A percentile compares a stretch with the other conserved stretches of the same genome.
phyloP scores from a whole-genome alignment of 768 basidiomycete species.

The Calocybe indica region DNA sequence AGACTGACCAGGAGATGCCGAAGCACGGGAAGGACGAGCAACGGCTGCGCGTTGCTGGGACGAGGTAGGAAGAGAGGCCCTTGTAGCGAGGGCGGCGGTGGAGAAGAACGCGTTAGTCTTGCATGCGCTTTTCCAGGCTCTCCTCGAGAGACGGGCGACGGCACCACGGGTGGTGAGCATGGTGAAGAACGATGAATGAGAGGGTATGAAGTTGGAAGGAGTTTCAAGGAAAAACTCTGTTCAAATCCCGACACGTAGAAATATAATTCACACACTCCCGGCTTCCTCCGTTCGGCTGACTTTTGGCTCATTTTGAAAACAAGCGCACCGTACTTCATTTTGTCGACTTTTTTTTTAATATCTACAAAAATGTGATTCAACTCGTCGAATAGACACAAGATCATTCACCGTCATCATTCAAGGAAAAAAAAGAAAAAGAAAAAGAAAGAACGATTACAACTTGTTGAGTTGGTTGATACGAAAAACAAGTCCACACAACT shows the following conservation, averaged over 20 bases:
- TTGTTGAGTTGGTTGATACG: too few relatives aligned
- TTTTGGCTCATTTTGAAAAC: neutral
- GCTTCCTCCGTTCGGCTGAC: constrained; percentile 29
- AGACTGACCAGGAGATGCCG: constrained; percentile 49
- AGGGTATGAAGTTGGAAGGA: constrained; percentile 13
- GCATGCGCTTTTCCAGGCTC: constrained; percentile 71
- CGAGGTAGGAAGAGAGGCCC: constrained; percentile 40
- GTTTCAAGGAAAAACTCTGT: constrained; percentile 17
- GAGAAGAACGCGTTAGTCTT: constrained; percentile 79
- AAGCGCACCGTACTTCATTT: neutral
- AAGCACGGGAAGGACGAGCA: constrained; percentile 43
- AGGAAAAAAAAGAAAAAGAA: neutral
- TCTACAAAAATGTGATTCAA: too few relatives aligned
- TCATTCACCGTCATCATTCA: neutral
- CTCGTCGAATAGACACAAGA: too few relatives aligned
- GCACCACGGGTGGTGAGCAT: constrained; percentile 88
- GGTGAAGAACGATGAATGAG: constrained; percentile 30
- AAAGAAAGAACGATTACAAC: constrained; percentile 1
- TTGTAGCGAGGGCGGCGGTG: constrained; percentile 57
- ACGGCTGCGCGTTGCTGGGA: constrained; percentile 39
- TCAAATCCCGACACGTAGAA: constrained; percentile 39
- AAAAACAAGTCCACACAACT: neutral
- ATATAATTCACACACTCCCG: constrained; percentile 44
- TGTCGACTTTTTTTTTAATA: neutral
- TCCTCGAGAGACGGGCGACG: constrained; percentile 82